A percentile compares a stretch with the other conserved stretches of the same genome.
Evolutionary conservation across 768 basidiomycete genomes (phyloP).

Genomic region (Tricholoma terreum): DNA sequence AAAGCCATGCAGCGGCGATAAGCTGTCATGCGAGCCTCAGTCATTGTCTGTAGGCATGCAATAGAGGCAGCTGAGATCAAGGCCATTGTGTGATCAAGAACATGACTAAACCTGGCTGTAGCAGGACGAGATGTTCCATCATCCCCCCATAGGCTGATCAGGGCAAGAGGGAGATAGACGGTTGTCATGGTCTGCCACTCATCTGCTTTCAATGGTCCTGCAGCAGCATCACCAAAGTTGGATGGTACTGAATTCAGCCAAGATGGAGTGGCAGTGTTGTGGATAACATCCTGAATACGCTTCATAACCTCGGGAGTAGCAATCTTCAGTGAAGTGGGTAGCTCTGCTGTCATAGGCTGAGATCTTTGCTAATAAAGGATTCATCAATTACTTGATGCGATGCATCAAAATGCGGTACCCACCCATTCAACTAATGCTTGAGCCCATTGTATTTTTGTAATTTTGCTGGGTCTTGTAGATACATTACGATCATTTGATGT

Average conservation of each 20-base stretch:
- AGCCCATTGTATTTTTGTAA: neutral
- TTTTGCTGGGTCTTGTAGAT: neutral
- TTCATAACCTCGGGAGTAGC: conserved; percentile 9
- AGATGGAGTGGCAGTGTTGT: conserved; percentile 18
- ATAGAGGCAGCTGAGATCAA: neutral
- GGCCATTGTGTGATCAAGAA: neutral
- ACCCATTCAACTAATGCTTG: neutral
- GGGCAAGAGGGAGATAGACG: conserved; percentile 30
- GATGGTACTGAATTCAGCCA: conserved; percentile 27
- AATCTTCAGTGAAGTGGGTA: neutral
- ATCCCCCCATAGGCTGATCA: conserved; percentile 30
- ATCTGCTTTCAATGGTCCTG: conserved; percentile 33
- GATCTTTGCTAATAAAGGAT: neutral
- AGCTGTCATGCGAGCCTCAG: neutral
- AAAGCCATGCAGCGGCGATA: neutral
- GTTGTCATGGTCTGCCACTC: conserved; percentile 29
- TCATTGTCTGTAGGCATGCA: neutral
- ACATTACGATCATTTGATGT: neutral
- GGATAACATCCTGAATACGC: conserved; percentile 21
- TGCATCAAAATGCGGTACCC: neutral
- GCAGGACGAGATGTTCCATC: neutral
- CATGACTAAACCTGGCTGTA: neutral
- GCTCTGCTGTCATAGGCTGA: neutral
- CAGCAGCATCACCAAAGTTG: conserved; percentile 23
- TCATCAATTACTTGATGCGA: neutral